Percentiles rank a stretch among this genome's conserved stretches.
Conservation (phyloP, 1,284 basidiomycete genomes). For the Rhodotorula sp. region DNA sequence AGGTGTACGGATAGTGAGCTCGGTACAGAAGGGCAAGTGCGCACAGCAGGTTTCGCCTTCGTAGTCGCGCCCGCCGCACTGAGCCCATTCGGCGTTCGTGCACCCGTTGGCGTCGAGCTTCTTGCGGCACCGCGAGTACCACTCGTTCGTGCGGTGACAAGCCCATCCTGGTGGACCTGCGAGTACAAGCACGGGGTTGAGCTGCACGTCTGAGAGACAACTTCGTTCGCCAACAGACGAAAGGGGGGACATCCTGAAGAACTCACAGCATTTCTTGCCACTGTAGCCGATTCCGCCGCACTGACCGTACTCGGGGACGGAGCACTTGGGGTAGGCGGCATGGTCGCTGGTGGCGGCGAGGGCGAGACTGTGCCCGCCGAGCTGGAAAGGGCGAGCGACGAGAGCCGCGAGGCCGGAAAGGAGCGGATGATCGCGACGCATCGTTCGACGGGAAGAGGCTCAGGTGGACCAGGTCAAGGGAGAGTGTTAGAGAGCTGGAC, state of each 20-base stretch:
- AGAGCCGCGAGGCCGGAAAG: no score
- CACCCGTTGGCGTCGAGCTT: conserved; percentile 2
- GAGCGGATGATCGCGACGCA: no score
- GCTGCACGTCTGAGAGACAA: background rate
- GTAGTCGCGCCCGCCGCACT: conserved; percentile 2
- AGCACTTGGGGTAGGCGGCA: background rate
- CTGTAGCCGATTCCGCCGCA: background rate
- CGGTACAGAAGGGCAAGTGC: background rate
- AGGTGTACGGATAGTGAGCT: background rate
- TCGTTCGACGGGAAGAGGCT: no score
- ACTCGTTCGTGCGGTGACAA: background rate
- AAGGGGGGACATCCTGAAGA: background rate
- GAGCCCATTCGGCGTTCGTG: conserved; percentile 2
- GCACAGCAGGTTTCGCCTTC: conserved; percentile 6
- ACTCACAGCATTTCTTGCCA: background rate
- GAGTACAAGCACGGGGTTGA: no score
- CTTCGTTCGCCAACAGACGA: background rate
- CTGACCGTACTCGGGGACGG: background rate
- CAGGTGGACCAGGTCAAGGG: no score
- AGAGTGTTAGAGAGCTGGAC: no score
- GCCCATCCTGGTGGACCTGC: background rate
- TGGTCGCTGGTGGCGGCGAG: background rate
- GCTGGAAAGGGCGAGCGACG: no score
- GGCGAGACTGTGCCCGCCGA: no score
- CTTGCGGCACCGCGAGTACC: background rate